These are phyloP conservation scores for Candida sanyaensis DNA, from an alignment of 1,139 yeast species.

Conservation along the genomic window DNA sequence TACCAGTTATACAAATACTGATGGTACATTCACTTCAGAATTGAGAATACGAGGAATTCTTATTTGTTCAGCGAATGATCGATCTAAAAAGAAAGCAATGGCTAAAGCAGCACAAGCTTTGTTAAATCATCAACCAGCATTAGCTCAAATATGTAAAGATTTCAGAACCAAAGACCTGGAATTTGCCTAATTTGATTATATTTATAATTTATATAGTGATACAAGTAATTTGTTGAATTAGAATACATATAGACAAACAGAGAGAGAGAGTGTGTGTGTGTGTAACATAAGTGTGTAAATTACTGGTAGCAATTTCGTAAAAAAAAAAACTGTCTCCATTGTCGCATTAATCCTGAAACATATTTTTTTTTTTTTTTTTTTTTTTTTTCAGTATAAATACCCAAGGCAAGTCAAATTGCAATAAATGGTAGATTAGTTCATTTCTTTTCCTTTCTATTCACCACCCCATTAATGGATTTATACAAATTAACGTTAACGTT, in stretches of 20 bases:
- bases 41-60: slow-evolving; percentile 36
- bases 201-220: neutral
- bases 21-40: slow-evolving; percentile 22
- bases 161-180: slow-evolving; percentile 4
- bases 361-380: neutral
- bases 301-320: neutral
- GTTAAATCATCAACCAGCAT: slow-evolving; percentile 31
- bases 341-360: neutral
- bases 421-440: no score
- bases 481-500: slow-evolving; percentile 15
- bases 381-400: no score
- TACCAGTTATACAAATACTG: slow-evolving; percentile 12
- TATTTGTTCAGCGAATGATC: slow-evolving; percentile 41
- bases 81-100: slow-evolving; percentile 47
- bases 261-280: neutral
- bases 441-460: no score
- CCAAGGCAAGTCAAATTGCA: no score
- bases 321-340: neutral
- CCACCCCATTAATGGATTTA: neutral
- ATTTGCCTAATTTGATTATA: no score
- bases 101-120: slow-evolving; percentile 51
- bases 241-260: neutral
- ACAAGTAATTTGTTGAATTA: neutral
- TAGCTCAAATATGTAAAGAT: slow-evolving; percentile 21
- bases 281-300: neutral